These are phyloP conservation scores for Trichoderma harzianum DNA, from an alignment of 2,329 filamentous ascomycete genomes.

Conservation along the genomic window DNA sequence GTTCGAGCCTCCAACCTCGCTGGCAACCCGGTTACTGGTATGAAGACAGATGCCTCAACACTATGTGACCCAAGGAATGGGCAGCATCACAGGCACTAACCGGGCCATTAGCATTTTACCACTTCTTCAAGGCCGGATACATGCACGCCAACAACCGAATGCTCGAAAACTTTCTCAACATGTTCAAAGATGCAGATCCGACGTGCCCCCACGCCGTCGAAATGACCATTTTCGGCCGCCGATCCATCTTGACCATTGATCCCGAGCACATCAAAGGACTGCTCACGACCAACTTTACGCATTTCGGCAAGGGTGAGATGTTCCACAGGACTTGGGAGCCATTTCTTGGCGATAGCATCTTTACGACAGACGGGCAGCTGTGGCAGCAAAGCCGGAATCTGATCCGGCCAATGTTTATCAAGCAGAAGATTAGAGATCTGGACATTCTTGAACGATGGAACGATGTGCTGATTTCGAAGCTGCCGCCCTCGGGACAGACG, in stretches of 20 bases:
- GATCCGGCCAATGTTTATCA: constrained; percentile 82
- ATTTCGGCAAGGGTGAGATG: constrained; percentile 75
- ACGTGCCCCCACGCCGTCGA: constrained; percentile 42
- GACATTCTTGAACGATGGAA: constrained; percentile 63
- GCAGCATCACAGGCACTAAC: neutral
- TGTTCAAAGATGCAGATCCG: constrained; percentile 16
- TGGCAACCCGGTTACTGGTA: constrained; percentile 3
- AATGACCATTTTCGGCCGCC: constrained; percentile 48
- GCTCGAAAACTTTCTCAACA: constrained; percentile 17
- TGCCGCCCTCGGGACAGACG: constrained; percentile 45
- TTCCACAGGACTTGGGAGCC: constrained; percentile 75
- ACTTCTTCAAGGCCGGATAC: constrained; percentile 25
- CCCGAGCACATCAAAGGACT: constrained; percentile 90
- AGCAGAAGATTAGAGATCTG: constrained; percentile 77
- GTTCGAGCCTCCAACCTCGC: constrained; percentile 6
- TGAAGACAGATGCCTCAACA: neutral
- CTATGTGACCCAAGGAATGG: neutral
- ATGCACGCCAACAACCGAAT: constrained; percentile 24
- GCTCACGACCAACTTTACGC: constrained; percentile 77
- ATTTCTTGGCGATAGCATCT: constrained; percentile 73
- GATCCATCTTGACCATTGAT: constrained; percentile 74
- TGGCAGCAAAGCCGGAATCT: constrained; percentile 79
- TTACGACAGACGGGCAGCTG: constrained; percentile 71
- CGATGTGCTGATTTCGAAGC: constrained; percentile 17
- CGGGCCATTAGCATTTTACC: neutral